Base-by-base conservation (phyloP, 164 flowering plant species). In the Magnolia sinica region DNA sequence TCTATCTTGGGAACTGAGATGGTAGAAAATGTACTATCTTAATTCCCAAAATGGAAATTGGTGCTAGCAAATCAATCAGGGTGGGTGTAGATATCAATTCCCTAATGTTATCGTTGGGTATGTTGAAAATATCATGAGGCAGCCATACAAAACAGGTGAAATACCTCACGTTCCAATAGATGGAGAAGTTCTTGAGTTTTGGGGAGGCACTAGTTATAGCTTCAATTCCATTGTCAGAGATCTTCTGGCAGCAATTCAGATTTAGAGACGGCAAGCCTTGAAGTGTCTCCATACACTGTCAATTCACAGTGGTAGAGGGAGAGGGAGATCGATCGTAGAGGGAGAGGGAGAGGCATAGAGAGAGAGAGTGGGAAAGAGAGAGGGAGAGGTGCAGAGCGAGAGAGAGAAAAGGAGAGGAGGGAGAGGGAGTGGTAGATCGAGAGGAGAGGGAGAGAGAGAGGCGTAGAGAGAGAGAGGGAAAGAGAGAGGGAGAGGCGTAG, bases 121-220 rank as follows among this genome's bases (percentile, higher is more conserved):
- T 55, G 59, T 16, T 16, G 59, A 10, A 55, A 55, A 68, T 27
- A 68, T n/a, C 52, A 66, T 61, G 50, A 72, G 50, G 50, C 31
- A 71, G 14, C 50, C 45, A 68, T 68, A 16, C 29, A 20, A 23
- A 76, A 63, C 52, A 64, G 71, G 73, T 61, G 37, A 67, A 66
- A 20, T 86, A 95, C 97, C 97, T 93, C 70, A 91, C 91, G 81
- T 95, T 95, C 98, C 98, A 95, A 75, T 95, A 95, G 82, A 95
- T 87, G 50, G 97, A 93, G 68, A 95, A 87, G 20, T 79, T 80
- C 83, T 85, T 91, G 73, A 95, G 81, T 37, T 83, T 85, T 2
- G 91, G 92, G 81, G 90, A 90, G 76, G 75, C 84, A 79, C 79
- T 82, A 50, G 95, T 89, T 76, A 95, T 81, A 66, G 86, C 90